Conservation (phyloP, 768 basidiomycete species). For the Tricholoma hemisulphureum region DNA sequence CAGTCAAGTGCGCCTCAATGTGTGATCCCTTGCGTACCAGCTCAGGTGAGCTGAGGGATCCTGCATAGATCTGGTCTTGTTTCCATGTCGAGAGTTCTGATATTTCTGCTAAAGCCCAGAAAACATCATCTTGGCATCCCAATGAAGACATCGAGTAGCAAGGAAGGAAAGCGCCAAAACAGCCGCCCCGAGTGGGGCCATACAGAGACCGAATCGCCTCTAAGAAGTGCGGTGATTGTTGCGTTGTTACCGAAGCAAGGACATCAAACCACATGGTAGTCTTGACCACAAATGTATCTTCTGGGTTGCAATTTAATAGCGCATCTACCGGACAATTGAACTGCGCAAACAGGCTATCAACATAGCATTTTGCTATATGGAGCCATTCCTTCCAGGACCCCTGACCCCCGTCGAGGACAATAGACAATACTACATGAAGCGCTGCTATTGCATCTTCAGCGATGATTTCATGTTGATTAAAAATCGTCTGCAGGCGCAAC, state of each 20-base stretch:
- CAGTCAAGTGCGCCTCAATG: conserved; percentile 45
- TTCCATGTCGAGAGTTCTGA: conserved; percentile 70
- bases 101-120: conserved; percentile 78
- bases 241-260: conserved; percentile 70
- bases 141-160: conserved; percentile 72
- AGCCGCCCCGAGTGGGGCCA: conserved; percentile 40
- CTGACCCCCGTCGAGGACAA: conserved; percentile 74
- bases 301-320: conserved; percentile 43
- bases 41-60: conserved; percentile 56
- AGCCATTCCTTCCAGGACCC: conserved; percentile 73
- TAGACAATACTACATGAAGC: conserved; percentile 70
- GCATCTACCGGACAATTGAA: conserved; percentile 43
- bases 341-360: conserved; percentile 42
- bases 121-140: conserved; percentile 79
- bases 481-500: conserved; percentile 21
- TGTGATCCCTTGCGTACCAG: conserved; percentile 53
- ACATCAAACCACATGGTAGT: conserved; percentile 89
- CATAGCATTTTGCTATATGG: conserved; percentile 56
- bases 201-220: conserved; percentile 57
- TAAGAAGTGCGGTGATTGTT: conserved; percentile 56
- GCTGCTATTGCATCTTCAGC: conserved; percentile 79
- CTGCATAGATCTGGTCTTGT: conserved; percentile 32
- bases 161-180: conserved; percentile 27
- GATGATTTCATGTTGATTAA: conserved; percentile 28
- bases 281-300: conserved; percentile 74